A percentile compares a stretch with the other conserved stretches of the same genome.
These are phyloP conservation scores for Apostasia ramifera DNA, from an alignment of 106 monocot genomes.

Conservation along the genomic window DNA sequence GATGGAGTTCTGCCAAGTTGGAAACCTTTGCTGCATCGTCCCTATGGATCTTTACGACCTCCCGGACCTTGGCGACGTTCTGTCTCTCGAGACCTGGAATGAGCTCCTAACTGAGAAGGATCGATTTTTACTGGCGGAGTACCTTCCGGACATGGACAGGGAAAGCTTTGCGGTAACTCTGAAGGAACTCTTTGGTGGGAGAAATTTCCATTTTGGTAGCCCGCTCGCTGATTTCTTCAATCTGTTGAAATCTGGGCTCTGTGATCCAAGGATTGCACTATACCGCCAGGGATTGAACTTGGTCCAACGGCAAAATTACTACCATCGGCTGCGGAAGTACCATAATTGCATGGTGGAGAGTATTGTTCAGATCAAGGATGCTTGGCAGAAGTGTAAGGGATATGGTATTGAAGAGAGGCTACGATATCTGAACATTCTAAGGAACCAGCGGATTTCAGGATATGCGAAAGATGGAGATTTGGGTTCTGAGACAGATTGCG, in stretches of 20 bases:
- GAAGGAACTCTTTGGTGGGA: conserved; percentile 52
- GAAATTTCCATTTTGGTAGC: conserved; percentile 76
- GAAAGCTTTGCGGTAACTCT: conserved; percentile 54
- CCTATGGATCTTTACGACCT: conserved; percentile 24
- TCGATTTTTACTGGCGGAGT: conserved; percentile 43
- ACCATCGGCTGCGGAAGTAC: conserved; percentile 8
- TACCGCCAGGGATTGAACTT: conserved; percentile 36
- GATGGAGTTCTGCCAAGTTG: conserved; percentile 63
- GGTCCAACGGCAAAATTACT: conserved; percentile 7
- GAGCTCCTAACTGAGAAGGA: conserved; percentile 67
- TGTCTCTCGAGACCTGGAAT: conserved; percentile 13
- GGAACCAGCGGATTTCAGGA: conserved; percentile 1
- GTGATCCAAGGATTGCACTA: conserved; percentile 61
- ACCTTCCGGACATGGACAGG: conserved; percentile 76
- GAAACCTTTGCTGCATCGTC: conserved; percentile 48
- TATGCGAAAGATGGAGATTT: conserved; percentile 6
- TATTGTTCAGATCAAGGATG: conserved; percentile 5
- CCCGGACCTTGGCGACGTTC: not conserved
- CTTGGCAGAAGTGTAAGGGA: conserved; percentile 11
- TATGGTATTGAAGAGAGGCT: conserved; percentile 15
- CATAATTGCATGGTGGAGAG: conserved; percentile 15
- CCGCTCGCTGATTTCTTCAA: conserved; percentile 13
- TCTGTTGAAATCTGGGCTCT: conserved; percentile 35
- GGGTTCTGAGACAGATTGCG: conserved; percentile 9
- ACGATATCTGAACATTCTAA: conserved; percentile 9